These are phyloP conservation scores for Lentithecium fluviatile DNA, from an alignment of 495 filamentous ascomycete genomes.

Conservation along the genomic window DNA sequence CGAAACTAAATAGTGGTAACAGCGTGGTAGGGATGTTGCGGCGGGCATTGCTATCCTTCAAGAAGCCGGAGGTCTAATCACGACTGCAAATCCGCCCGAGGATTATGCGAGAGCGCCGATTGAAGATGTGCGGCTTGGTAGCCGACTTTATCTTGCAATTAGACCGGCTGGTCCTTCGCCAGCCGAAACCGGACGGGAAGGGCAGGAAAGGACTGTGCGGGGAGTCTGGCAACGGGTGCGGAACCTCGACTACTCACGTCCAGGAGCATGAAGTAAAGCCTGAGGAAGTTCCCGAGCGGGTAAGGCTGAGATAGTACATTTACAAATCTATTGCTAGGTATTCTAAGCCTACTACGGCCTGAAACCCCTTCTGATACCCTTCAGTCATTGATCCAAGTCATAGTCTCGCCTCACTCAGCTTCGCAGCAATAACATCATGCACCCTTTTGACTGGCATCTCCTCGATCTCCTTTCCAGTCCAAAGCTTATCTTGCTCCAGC, in stretches of 20 bases:
- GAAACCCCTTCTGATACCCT: too few relatives aligned
- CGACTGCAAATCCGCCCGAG: conserved; percentile 64
- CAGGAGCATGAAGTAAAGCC: conserved; percentile 47
- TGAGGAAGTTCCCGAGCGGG: too few relatives aligned
- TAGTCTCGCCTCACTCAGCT: conserved; percentile 35
- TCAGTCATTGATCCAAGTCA: background rate
- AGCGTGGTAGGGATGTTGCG: conserved; percentile 48
- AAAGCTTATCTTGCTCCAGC: conserved; percentile 66
- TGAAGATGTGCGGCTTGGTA: conserved; percentile 57
- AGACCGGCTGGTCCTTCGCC: conserved; percentile 59
- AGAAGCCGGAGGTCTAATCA: conserved; percentile 63
- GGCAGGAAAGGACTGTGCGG: conserved; percentile 64
- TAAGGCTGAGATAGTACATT: too few relatives aligned
- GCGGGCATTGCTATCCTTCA: conserved; percentile 57
- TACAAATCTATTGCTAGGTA: too few relatives aligned
- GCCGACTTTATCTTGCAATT: conserved; percentile 65
- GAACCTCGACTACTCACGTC: conserved; percentile 59
- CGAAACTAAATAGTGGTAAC: background rate
- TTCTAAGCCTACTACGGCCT: too few relatives aligned
- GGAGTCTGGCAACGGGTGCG: conserved; percentile 66
- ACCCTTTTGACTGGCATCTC: conserved; percentile 56
- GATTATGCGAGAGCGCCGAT: conserved; percentile 55
- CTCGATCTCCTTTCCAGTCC: conserved; percentile 57
- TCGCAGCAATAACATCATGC: conserved; percentile 51
- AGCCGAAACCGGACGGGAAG: conserved; percentile 60